These are phyloP conservation scores for Phaeotremella fagi DNA, from an alignment of 768 basidiomycete species.

Conservation along the genomic window DNA sequence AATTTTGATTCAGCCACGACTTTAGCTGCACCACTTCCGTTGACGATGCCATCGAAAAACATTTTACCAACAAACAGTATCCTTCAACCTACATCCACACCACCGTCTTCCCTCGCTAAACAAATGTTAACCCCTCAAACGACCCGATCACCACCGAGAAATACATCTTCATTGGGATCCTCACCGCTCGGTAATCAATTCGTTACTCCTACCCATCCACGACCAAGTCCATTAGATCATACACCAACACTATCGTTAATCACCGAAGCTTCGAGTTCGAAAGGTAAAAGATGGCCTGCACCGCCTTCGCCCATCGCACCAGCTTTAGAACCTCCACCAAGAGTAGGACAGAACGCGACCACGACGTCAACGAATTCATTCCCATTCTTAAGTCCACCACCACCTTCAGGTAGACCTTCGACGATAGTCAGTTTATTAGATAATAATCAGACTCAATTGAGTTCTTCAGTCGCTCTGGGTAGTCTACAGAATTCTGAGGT, in stretches of 20 bases:
- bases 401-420: neutral
- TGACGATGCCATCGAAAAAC: neutral
- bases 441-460: neutral
- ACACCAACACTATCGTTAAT: slow-evolving; percentile 27
- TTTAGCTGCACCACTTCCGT: neutral
- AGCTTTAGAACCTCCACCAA: slow-evolving; percentile 26
- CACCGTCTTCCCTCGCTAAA: neutral
- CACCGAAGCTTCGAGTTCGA: slow-evolving; percentile 18
- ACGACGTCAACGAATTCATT: neutral
- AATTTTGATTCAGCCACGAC: slow-evolving; percentile 17
- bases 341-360: neutral
- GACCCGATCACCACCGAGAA: neutral
- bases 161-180: neutral
- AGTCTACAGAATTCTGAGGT: neutral
- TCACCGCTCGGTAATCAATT: neutral
- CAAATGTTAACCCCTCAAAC: neutral
- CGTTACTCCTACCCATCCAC: neutral
- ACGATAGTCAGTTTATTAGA: neutral
- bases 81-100: neutral
- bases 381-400: neutral
- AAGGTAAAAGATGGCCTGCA: slow-evolving; percentile 40
- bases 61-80: neutral
- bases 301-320: slow-evolving; percentile 35
- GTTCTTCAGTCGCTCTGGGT: neutral
- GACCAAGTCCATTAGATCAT: slow-evolving; percentile 26